Evolutionary conservation across 2,329 filamentous ascomycete species (phyloP).

Genomic region (Pseudovirgaria hyperparasitica): DNA sequence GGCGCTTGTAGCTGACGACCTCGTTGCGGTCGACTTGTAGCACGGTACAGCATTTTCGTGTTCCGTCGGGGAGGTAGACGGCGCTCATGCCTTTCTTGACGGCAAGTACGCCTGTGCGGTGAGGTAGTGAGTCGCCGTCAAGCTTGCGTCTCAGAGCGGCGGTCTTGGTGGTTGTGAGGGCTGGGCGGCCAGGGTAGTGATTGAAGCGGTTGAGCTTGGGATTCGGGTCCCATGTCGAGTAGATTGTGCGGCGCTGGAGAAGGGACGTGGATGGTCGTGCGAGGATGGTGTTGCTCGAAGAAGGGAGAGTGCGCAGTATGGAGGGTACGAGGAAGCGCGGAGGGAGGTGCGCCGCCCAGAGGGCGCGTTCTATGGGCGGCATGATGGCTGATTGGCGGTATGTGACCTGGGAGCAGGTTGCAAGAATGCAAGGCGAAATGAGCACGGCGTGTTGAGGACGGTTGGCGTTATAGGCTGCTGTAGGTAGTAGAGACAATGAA

Average conservation of each 20-base stretch:
- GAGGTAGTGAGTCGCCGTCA: constrained; percentile 39
- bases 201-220: constrained; percentile 40
- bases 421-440: too few species aligned
- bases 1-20: constrained; percentile 76
- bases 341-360: constrained; percentile 20
- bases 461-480: too few species aligned
- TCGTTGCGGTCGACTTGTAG: constrained; percentile 88
- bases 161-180: constrained; percentile 42
- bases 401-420: too few species aligned
- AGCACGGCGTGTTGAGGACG: too few species aligned
- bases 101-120: constrained; percentile 70
- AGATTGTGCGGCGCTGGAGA: constrained; percentile 29
- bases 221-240: constrained; percentile 41
- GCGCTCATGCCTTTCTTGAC: constrained; percentile 95
- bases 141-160: constrained; percentile 47
- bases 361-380: constrained; percentile 20
- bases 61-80: constrained; percentile 63
- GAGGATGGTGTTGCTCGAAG: constrained; percentile 13
- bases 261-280: constrained; percentile 12
- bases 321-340: constrained; percentile 16
- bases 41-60: constrained; percentile 75
- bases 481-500: too few species aligned
- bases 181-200: constrained; percentile 33
- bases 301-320: too few species aligned
- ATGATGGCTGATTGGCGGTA: constrained; percentile 15